Evolutionary conservation across 495 filamentous ascomycete genomes (phyloP), one percentile per base, ranked within the genome.

Genomic region (Chlorociboria aeruginascens): DNA sequence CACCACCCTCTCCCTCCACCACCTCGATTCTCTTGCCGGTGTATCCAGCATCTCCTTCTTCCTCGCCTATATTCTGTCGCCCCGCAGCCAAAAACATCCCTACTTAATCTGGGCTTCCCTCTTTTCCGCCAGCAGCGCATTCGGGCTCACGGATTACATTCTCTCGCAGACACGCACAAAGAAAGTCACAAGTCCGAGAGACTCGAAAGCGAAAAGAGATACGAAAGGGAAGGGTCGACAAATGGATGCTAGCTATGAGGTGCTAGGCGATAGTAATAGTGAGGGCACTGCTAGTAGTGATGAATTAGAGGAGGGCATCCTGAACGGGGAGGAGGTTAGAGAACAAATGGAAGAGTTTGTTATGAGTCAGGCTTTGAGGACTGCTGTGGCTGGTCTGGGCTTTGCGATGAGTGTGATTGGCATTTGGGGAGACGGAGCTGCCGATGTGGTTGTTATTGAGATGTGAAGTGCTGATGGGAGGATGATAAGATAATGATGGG

Each of bases 311-410:
- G 68, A 76, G 53, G 64, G 74, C 32, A 25, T 25, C 20, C 62
- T 86, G 47, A 95, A 94, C 59, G 89, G 89, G 3, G 89, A 94
- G 75, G 78, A 80, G 53, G 79, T 94, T 28, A 68, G 84, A 57
- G 68, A 64, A 34, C 79, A 77, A 57, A 81, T 93, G 64, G 76
- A 82, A 62, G 64, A 64, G 34, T 83, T 84, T 62, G 70, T 76
- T 51, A 65, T 69, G 53, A 69, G 73, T 50, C 78, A 87, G 64
- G 56, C 73, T 17, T 64, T 76, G 12, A 73, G 83, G 61, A 69
- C 72, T 20, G 75, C 63, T 9, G 61, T 90, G 28, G 71, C 75
- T 25, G 82, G 81, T 1, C 10, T 82, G 46, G 86, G 76, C 0
- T 82, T 93, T 58, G 59, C 75, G 32, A 81, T 94, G 69, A 79